Base-by-base conservation (phyloP, 2,329 filamentous ascomycete species). In the Coleophoma crateriformis region DNA sequence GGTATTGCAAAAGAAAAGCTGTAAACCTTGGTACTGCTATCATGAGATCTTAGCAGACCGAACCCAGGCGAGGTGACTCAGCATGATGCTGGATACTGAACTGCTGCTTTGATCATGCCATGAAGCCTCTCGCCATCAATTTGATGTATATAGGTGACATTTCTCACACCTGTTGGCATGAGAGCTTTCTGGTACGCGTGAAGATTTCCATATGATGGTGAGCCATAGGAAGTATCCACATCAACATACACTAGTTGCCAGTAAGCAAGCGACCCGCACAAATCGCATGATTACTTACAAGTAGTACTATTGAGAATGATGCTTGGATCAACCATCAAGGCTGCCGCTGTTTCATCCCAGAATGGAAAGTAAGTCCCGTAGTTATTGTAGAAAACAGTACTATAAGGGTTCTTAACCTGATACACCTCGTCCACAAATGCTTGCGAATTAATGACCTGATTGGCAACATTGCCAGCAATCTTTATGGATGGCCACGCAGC, bases 401-500 rank as follows among this genome's bases (percentile, higher is more conserved):
- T 66, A 49, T 71, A 73, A 1, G 64, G 61, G 45, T 67, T 71
- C 19, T 60, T 59, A 14, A 70, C 66, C 19, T 65, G 53, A 45
- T 63, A 56, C 1, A 73, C 58, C 27, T 70, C 66, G 33, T 71
- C 65, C 5, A 69, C 56, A 46, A 68, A 73, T 4, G 61, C 62
- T 45, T 71, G 61, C 1, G 61, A 65, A 14, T 67, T 65, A 50
- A 68, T 65, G n/a, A 73, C 64, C 54, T 73, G 68, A 58, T 75
- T 75, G 14, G 72, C 72, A 37, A 67, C 69, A 51, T 75, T 74
- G 4, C 71, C 69, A 14, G 67, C 70, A 48, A 76, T 64, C 20
- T 68, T 65, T 48, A 73, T 76, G 38, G 68, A 69, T 6, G 71
- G 70, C 54, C 75, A 77, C 22, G 66, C 58, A 7, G 75, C 72